phyloP scores from a whole-genome alignment of 495 filamentous ascomycete genomes.

The Penicillium ochrochloron region DNA sequence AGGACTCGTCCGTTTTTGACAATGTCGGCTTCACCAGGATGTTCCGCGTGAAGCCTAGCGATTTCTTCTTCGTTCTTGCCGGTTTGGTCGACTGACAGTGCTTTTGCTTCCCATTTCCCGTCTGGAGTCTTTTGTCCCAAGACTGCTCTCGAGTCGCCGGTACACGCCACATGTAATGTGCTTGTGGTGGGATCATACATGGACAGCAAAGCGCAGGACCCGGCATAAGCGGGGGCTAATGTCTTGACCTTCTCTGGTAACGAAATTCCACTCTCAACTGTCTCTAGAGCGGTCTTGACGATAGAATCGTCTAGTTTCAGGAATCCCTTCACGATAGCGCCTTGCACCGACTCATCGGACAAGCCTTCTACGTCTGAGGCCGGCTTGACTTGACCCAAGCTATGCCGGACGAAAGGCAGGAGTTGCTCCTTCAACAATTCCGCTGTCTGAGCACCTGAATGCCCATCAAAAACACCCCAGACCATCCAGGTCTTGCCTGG shows the following conservation, averaged over 20 bases:
- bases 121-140: constrained; percentile 53
- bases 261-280: constrained; percentile 26
- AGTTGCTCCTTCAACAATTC: constrained; percentile 45
- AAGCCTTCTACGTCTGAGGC: constrained; percentile 9
- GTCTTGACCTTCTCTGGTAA: constrained; percentile 39
- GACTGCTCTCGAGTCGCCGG: constrained; percentile 64
- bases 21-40: constrained; percentile 61
- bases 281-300: constrained; percentile 43
- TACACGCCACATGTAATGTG: constrained; percentile 60
- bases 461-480: constrained; percentile 57
- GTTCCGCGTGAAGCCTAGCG: constrained; percentile 53
- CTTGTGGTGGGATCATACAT: constrained; percentile 54
- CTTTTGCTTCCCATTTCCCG: constrained; percentile 52
- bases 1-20: constrained; percentile 60
- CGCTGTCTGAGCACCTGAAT: constrained; percentile 52
- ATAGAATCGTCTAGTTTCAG: constrained; percentile 54
- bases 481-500: constrained; percentile 49
- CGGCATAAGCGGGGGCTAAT: constrained; percentile 52
- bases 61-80: constrained; percentile 58
- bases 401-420: constrained; percentile 44
- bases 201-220: constrained; percentile 64
- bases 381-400: constrained; percentile 33
- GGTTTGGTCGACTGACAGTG: constrained; percentile 63
- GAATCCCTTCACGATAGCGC: constrained; percentile 54
- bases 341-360: constrained; percentile 38